Conservation (phyloP, 1,139 yeast genomes). For the Debaryomycetaceae sp. region DNA sequence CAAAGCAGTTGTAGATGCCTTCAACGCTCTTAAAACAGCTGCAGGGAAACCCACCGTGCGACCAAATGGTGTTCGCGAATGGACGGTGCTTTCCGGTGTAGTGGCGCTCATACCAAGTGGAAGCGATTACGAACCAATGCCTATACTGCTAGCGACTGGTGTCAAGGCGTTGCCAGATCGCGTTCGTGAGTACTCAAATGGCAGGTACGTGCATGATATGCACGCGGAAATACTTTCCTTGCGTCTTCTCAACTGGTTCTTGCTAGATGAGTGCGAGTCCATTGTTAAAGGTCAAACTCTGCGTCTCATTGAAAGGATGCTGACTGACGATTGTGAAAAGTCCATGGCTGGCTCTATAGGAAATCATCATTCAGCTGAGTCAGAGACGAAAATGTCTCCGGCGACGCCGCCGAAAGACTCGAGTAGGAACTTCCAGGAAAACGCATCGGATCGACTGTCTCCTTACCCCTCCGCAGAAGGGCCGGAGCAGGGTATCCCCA, state of each 20-base stretch:
- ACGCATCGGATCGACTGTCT: no score
- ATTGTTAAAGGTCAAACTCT: constrained; percentile 2
- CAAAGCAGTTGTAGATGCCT: constrained; percentile 8
- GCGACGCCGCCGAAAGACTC: no score
- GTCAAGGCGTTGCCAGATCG: constrained; percentile 64
- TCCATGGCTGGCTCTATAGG: neutral
- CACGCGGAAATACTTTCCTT: constrained; percentile 81
- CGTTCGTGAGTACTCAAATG: constrained; percentile 31
- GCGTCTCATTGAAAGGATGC: constrained; percentile 11
- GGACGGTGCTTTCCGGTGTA: constrained; percentile 77
- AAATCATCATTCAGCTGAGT: no score
- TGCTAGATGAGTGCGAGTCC: constrained; percentile 17
- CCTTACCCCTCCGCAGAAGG: no score
- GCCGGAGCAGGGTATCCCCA: no score
- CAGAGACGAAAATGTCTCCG: neutral
- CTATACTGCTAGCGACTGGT: constrained; percentile 65
- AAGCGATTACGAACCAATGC: constrained; percentile 9
- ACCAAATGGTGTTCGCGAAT: constrained; percentile 59
- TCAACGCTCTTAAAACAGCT: constrained; percentile 10
- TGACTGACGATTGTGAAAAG: constrained; percentile 1
- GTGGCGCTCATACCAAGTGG: constrained; percentile 31
- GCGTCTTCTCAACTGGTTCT: constrained; percentile 50
- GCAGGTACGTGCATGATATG: constrained; percentile 65
- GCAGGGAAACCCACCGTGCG: constrained; percentile 48
- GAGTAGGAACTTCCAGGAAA: neutral